Conservation (phyloP, 2,329 filamentous ascomycete species). For the Tolypocladium guangdongense region DNA sequence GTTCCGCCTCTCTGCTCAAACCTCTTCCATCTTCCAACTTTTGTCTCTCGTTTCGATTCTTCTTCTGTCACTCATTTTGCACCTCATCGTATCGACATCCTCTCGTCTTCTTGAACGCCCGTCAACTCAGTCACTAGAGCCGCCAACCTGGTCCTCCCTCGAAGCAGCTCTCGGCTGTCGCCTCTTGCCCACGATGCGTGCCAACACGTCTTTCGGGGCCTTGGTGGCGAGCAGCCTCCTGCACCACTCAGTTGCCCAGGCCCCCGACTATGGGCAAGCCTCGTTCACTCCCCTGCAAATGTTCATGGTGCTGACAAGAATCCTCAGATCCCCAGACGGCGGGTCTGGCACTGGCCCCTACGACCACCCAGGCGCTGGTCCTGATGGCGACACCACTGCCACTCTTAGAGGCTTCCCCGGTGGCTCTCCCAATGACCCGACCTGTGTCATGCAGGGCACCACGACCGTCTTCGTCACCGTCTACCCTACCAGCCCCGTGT, state of each 20-base stretch:
- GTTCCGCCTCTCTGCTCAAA: background rate
- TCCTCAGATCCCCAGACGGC: slow-evolving; percentile 7
- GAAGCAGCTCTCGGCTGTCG: background rate
- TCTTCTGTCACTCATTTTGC: slow-evolving; percentile 4
- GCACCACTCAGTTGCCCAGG: slow-evolving; percentile 18
- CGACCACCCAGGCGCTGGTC: slow-evolving; percentile 3
- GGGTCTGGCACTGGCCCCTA: slow-evolving; percentile 2
- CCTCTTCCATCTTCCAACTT: background rate
- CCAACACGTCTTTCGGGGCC: slow-evolving; percentile 21
- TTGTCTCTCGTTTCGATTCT: background rate
- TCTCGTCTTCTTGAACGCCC: slow-evolving; percentile 7
- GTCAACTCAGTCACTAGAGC: slow-evolving; percentile 3
- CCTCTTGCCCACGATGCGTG: slow-evolving; percentile 25
- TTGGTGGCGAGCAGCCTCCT: slow-evolving; percentile 24
- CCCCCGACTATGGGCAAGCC: slow-evolving; percentile 22
- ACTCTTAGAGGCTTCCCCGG: slow-evolving; percentile 2
- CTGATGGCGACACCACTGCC: slow-evolving; percentile 1
- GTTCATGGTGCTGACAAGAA: slow-evolving; percentile 2
- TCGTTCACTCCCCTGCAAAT: background rate
- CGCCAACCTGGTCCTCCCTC: background rate
- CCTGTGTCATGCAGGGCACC: slow-evolving; percentile 27
- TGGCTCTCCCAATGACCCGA: slow-evolving; percentile 11
- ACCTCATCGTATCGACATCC: slow-evolving; percentile 1
- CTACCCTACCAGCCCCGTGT: slow-evolving; percentile 19
- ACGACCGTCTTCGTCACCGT: slow-evolving; percentile 39